Evolutionary conservation across 1,284 basidiomycete genomes (phyloP), one percentile per base, ranked within the genome.

Genomic region (Cutaneotrichosporon dermatis): DNA sequence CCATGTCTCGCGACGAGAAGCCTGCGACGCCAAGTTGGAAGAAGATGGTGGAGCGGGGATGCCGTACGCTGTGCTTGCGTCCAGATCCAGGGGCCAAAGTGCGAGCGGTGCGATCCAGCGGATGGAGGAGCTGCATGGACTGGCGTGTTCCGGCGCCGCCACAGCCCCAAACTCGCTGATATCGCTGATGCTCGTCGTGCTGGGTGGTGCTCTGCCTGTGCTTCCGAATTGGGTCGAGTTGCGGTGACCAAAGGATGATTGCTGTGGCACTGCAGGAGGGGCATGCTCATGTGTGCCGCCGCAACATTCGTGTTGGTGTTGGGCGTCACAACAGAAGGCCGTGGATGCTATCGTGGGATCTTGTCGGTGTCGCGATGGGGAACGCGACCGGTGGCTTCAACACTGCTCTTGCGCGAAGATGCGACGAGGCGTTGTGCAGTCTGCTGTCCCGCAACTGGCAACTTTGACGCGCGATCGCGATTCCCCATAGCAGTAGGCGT

Each of bases 281-380:
- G 65, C 64, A 72, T 72, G 42, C 63, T 63, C 25, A 60, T 56
- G 34, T 62, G 58, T 10, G 55, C 44, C 12, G 40, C 48, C 9
- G 55, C 41, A 43, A 57, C 41, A 35, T 55, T 55, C 41, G 57
- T n/a, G 58, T 56, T 49, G 51, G 62, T 55, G 62, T 58, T 64
- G 33, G 62, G 62, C 2, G 62, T 64, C 11, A 54, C 52, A 3
- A 64, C 58, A 34, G 61, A 68, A 13, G 68, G 62, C 6, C 70
- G n/a, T 83, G 63, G 86, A 89, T 16, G 90, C 87, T 60, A 95
- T 92, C 92, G 88, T 53, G 93, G 93, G 67, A 96, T 97, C 80
- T 93, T 25, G 93, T 97, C 0, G 93, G 92, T 0, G 81, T 82
- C 4, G 72, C 71, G 10, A 71, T 2, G 74, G 70, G 69, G 62